These are phyloP conservation scores for Chaetomium globosum DNA, from an alignment of 2,329 filamentous ascomycete species.

Conservation along the genomic window DNA sequence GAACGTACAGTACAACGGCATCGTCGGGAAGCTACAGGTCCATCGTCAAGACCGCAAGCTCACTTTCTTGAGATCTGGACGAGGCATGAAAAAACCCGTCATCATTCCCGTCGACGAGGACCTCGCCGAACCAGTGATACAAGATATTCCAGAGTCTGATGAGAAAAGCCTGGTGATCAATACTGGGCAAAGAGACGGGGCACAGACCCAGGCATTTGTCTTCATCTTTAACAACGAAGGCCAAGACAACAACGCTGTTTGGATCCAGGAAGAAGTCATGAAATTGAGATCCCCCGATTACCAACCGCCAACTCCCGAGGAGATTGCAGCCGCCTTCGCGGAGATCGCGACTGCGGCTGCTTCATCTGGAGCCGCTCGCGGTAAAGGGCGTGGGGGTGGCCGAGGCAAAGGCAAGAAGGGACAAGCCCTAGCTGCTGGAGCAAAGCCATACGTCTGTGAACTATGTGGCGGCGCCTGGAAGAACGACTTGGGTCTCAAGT, in stretches of 20 bases:
- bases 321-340: constrained; percentile 3
- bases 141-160: constrained; percentile 32
- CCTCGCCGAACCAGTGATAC: constrained; percentile 31
- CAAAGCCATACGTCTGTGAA: constrained; percentile 51
- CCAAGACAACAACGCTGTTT: constrained; percentile 22
- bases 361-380: constrained; percentile 22
- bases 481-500: constrained; percentile 60
- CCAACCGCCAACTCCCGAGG: not conserved
- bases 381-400: constrained; percentile 23
- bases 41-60: constrained; percentile 23
- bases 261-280: constrained; percentile 28
- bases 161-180: constrained; percentile 37
- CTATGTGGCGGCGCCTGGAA: constrained; percentile 60
- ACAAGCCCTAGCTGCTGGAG: constrained; percentile 25
- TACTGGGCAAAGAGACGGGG: constrained; percentile 18
- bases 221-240: constrained; percentile 35
- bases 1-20: constrained; percentile 31
- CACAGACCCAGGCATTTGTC: constrained; percentile 31
- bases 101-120: constrained; percentile 34
- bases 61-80: constrained; percentile 30
- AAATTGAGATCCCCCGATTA: constrained; percentile 18
- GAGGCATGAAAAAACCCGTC: constrained; percentile 33
- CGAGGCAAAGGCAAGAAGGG: constrained; percentile 31
- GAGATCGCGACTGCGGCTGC: constrained; percentile 15
- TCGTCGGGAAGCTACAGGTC: constrained; percentile 34